Conservation (phyloP, 805 yeast genomes). For the Suhomyces canberraensis region DNA sequence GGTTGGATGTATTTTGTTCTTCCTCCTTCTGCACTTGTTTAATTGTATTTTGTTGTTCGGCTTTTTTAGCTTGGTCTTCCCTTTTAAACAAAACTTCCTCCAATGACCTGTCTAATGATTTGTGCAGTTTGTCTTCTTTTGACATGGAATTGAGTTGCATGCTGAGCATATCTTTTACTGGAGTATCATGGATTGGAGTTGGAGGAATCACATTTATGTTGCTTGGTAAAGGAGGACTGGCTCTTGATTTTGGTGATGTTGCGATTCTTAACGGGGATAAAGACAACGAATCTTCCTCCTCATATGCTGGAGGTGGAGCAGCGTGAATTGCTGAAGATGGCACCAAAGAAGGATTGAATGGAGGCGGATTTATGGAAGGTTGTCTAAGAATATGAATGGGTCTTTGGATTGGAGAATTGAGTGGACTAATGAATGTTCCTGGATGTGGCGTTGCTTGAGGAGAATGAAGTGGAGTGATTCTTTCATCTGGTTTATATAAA, state of each 20-base stretch:
- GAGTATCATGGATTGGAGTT: slow-evolving; percentile 11
- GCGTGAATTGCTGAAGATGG: slow-evolving; percentile 13
- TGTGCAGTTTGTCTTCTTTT: not conserved
- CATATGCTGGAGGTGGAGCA: slow-evolving; percentile 32
- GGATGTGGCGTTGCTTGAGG: slow-evolving; percentile 63
- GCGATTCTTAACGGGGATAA: slow-evolving; percentile 25
- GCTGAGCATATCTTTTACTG: slow-evolving; percentile 14
- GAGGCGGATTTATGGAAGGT: slow-evolving; percentile 63
- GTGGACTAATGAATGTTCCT: slow-evolving; percentile 40
- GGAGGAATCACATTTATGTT: slow-evolving; percentile 6
- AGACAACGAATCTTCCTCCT: slow-evolving; percentile 17
- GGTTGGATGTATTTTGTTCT: slow-evolving; percentile 3
- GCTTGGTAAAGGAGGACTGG: slow-evolving; percentile 3
- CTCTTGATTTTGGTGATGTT: slow-evolving; percentile 9
- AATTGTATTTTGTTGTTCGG: not conserved
- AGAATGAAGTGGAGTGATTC: slow-evolving; percentile 24
- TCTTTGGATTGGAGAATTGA: slow-evolving; percentile 35
- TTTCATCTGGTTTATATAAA: slow-evolving; percentile 51
- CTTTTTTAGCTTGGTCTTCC: not conserved
- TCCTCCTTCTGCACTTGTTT: too few relatives aligned
- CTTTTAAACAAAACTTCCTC: not conserved
- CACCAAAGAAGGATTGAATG: slow-evolving; percentile 40
- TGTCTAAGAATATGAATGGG: slow-evolving; percentile 54
- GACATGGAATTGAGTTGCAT: slow-evolving; percentile 10
- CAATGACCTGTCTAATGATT: not conserved